Evolutionary conservation across 768 basidiomycete genomes (phyloP), one percentile per base, ranked within the genome.

Genomic region (Mycena latifolia): DNA sequence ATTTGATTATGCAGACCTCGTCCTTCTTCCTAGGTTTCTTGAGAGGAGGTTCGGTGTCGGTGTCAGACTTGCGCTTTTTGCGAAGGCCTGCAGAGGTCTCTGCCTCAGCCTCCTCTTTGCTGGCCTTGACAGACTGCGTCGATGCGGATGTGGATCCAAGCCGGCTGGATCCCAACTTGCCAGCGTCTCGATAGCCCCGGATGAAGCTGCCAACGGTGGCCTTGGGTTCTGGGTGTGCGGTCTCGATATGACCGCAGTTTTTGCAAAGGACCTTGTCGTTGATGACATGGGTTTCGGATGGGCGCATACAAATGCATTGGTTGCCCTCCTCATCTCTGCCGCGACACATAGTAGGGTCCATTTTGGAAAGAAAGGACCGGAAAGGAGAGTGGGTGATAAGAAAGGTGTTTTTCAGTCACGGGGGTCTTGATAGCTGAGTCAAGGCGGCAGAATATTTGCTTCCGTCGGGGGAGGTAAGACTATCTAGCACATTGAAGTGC

Each of bases 341-440:
- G 5, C 47, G 54, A n/a, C 62, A 63, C 22, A 50, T 8, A 29
- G 55, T 56, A 15, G 62, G 62, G 31, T 63, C 62, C 61, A 62
- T 62, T 24, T 54, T 54, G 46, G 25, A 50, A 33, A 61, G 25
- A 6, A 20, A 55, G 39, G 27, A 41, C 8, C 33, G 45, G 24
- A 18, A n/a, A n/a, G n/a, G n/a, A n/a, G n/a, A n/a, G n/a, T n/a
- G 12, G 59, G 15, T 55, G 45, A 14, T 14, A 35, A 18, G 39
- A 39, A 10, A 45, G 10, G n/a, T 51, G 41, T 29, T 41, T 29
- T 18, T 28, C 25, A 12, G 41, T 59, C 35, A 59, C 25, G 8
- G 7, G 28, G 59, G 7, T 7, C 39, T 47, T 20, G 25, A 55
- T 24, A 22, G 28, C n/a, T n/a, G n/a, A n/a, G n/a, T n/a, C 28